Evolutionary conservation across 192 early-diverging fungal genomes (phyloP).

Genomic region (Linnemannia zychae): DNA sequence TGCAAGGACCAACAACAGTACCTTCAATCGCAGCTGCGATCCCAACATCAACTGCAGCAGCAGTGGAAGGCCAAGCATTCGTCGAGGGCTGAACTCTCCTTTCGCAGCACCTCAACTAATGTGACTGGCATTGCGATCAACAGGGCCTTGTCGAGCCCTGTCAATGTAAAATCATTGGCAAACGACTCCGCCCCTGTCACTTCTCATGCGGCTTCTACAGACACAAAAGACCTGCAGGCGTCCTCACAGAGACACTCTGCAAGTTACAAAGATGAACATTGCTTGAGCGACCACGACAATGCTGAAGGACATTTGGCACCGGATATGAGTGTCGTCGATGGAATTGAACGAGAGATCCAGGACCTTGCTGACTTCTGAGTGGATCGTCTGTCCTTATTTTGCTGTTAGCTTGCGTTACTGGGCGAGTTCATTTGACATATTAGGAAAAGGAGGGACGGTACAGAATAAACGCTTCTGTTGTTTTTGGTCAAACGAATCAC

Average conservation of each 20-base stretch:
- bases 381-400: neutral
- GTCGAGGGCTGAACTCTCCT: neutral
- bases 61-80: neutral
- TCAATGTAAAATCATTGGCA: neutral
- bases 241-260: neutral
- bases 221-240: neutral
- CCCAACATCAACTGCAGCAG: too few species aligned
- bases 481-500: too few species aligned
- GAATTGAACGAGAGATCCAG: neutral
- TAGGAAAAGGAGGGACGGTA: too few species aligned
- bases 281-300: neutral
- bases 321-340: neutral
- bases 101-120: neutral
- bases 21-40: too few species aligned
- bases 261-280: neutral
- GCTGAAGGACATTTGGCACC: neutral
- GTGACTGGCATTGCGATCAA: neutral
- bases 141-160: neutral
- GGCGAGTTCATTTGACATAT: too few species aligned
- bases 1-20: neutral
- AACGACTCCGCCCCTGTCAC: neutral
- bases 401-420: neutral
- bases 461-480: too few species aligned
- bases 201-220: neutral
- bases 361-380: neutral